Evolutionary conservation across 352 stramenopile genomes (phyloP).

Genomic region (Thraustochytrium striatum): DNA sequence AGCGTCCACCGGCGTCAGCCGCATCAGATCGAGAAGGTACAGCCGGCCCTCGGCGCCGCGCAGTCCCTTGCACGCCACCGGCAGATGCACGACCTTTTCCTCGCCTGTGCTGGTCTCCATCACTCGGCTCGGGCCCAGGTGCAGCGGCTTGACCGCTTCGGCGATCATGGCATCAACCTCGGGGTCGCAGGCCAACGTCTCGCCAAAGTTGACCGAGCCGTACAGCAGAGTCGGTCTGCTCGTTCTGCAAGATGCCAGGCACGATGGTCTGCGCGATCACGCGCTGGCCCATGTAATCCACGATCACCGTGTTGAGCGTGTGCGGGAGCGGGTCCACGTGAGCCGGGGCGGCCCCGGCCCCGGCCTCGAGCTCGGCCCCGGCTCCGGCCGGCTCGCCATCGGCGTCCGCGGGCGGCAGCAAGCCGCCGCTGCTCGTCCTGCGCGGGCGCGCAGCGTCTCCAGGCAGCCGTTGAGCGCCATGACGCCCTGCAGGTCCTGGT

Average conservation of each 20-base stretch:
- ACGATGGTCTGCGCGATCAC: slow-evolving; percentile 92
- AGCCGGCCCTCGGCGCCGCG: slow-evolving; percentile 78
- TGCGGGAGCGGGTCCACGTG: slow-evolving; percentile 60
- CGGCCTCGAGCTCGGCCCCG: neutral
- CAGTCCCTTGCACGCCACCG: slow-evolving; percentile 92
- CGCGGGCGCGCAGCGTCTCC: slow-evolving; percentile 56
- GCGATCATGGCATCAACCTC: slow-evolving; percentile 85
- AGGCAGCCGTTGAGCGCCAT: slow-evolving; percentile 84
- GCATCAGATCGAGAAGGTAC: slow-evolving; percentile 90
- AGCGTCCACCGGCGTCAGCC: slow-evolving; percentile 86
- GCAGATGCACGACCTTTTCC: slow-evolving; percentile 72
- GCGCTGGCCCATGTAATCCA: slow-evolving; percentile 88
- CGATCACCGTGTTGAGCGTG: slow-evolving; percentile 86
- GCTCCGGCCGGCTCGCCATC: neutral
- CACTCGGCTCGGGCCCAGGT: slow-evolving; percentile 58
- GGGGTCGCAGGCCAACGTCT: slow-evolving; percentile 77
- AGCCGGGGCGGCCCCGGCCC: neutral
- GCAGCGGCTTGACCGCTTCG: slow-evolving; percentile 70
- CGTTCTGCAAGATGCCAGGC: slow-evolving; percentile 87
- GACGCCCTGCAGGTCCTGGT: slow-evolving; percentile 79
- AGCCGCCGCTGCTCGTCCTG: too few relatives aligned
- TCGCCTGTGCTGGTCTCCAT: slow-evolving; percentile 55
- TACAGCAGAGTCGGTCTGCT: slow-evolving; percentile 90
- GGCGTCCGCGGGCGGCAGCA: too few relatives aligned
- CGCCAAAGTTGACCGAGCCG: slow-evolving; percentile 83